phyloP scores from a whole-genome alignment of 371 early-diverging fungal species.

The Mortierella sp. region DNA sequence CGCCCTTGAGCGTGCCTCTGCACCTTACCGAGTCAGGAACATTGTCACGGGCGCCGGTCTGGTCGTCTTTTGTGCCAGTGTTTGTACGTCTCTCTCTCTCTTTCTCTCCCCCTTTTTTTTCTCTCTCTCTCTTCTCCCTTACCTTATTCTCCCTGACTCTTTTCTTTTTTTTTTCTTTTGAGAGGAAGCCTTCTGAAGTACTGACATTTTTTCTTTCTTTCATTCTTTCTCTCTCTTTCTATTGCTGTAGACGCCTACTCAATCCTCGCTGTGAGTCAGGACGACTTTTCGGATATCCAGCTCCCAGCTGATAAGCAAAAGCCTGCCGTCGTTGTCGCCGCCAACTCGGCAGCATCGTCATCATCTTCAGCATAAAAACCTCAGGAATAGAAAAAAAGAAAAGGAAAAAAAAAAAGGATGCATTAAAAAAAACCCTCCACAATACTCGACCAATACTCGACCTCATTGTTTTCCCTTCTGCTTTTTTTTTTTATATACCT shows the following conservation, averaged over 20 bases:
- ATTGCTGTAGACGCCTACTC: conserved; percentile 41
- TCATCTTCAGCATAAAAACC: conserved; percentile 9
- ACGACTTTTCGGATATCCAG: conserved; percentile 52
- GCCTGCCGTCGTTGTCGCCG: conserved; percentile 4
- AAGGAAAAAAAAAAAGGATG: too few species aligned
- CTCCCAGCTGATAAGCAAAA: conserved; percentile 30
- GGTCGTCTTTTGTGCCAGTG: conserved; percentile 33
- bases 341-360: conserved; percentile 5
- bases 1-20: conserved; percentile 50
- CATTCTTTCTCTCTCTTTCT: too few species aligned
- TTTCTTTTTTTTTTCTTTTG: neutral
- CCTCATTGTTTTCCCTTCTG: too few species aligned
- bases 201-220: neutral
- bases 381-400: too few species aligned
- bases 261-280: conserved; percentile 50
- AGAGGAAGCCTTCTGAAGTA: conserved; percentile 41
- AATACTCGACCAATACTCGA: too few species aligned
- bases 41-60: conserved; percentile 40
- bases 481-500: too few species aligned
- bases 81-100: conserved; percentile 27
- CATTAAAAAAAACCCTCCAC: too few species aligned
- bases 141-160: conserved; percentile 10
- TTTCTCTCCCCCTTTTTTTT: neutral
- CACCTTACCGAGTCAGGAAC: conserved; percentile 50
- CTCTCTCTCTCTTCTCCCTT: neutral